A percentile compares a stretch with the other conserved stretches of the same genome.
phyloP scores from a whole-genome alignment of 179 eudicot genomes.

The Heliamphora ciliata region DNA sequence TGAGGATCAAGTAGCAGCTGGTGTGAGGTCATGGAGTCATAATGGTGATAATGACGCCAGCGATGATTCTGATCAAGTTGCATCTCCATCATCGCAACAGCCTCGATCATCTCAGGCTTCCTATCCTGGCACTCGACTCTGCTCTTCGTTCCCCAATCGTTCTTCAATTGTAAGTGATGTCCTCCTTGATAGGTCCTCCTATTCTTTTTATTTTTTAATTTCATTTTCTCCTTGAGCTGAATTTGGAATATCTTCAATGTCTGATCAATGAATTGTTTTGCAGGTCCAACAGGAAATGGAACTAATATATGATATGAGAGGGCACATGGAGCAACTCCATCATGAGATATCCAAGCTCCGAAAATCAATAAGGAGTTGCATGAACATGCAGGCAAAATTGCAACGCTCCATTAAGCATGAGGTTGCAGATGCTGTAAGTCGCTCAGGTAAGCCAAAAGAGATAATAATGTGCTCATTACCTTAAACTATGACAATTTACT shows the following conservation, averaged over 20 bases:
- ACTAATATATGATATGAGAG: slow-evolving; percentile 54
- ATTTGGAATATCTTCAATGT: not conserved
- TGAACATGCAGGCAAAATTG: slow-evolving; percentile 53
- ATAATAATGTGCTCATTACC: too few relatives aligned
- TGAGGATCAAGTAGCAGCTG: slow-evolving; percentile 32
- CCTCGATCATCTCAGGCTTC: slow-evolving; percentile 26
- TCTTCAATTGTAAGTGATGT: slow-evolving; percentile 47
- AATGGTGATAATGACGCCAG: slow-evolving; percentile 6
- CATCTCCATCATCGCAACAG: slow-evolving; percentile 32
- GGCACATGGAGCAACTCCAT: slow-evolving; percentile 60
- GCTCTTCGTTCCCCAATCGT: slow-evolving; percentile 26
- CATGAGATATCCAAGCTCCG: slow-evolving; percentile 59
- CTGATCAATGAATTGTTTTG: not conserved
- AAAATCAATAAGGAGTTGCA: slow-evolving; percentile 48
- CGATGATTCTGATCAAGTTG: slow-evolving; percentile 24
- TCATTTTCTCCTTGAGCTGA: not conserved
- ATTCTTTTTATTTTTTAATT: not conserved
- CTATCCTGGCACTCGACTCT: slow-evolving; percentile 24
- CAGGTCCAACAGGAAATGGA: slow-evolving; percentile 61
- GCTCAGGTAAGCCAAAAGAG: slow-evolving; percentile 29
- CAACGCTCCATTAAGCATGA: slow-evolving; percentile 46
- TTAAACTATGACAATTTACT: not conserved
- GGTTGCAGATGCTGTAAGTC: slow-evolving; percentile 26
- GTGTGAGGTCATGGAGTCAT: slow-evolving; percentile 25
- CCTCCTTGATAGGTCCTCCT: not conserved